Evolutionary conservation across 768 basidiomycete genomes (phyloP).

Genomic region (Hygrophorus pudorinus): DNA sequence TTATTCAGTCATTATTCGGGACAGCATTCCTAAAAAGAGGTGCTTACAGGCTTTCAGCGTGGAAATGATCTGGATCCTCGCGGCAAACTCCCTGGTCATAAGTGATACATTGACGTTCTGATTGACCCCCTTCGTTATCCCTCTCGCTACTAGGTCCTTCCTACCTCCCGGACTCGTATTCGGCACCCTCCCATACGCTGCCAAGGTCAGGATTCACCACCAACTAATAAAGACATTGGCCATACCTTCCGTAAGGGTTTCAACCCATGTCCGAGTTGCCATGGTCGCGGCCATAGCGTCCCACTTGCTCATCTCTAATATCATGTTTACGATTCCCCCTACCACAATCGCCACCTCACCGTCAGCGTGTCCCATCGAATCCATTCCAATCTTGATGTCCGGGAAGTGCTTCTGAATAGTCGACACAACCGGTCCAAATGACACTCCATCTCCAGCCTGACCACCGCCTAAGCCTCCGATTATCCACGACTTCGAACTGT

Average conservation of each 20-base stretch:
- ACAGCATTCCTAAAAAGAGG: constrained; percentile 2
- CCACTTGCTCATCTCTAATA: constrained; percentile 46
- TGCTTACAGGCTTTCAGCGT: constrained; percentile 39
- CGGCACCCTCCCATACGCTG: constrained; percentile 12
- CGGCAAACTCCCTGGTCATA: constrained; percentile 44
- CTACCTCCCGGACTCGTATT: constrained; percentile 15
- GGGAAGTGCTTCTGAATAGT: constrained; percentile 43
- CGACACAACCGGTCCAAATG: constrained; percentile 33
- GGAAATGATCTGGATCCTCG: constrained; percentile 45
- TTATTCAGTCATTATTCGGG: background rate
- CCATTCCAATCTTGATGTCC: constrained; percentile 32
- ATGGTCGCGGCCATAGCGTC: constrained; percentile 46
- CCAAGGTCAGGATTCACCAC: background rate
- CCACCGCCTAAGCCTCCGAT: constrained; percentile 26
- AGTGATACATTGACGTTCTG: constrained; percentile 38
- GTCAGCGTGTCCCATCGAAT: constrained; percentile 35
- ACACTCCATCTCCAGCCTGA: constrained; percentile 45
- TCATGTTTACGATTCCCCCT: constrained; percentile 44
- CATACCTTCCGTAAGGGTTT: constrained; percentile 34
- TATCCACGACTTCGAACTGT: constrained; percentile 38
- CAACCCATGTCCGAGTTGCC: constrained; percentile 47
- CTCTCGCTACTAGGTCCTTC: constrained; percentile 35
- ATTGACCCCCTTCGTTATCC: constrained; percentile 42
- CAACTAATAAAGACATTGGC: constrained; percentile 4
- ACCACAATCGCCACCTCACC: constrained; percentile 39